Conservation (phyloP, 1,284 basidiomycete genomes). For the Marasmius sp. region DNA sequence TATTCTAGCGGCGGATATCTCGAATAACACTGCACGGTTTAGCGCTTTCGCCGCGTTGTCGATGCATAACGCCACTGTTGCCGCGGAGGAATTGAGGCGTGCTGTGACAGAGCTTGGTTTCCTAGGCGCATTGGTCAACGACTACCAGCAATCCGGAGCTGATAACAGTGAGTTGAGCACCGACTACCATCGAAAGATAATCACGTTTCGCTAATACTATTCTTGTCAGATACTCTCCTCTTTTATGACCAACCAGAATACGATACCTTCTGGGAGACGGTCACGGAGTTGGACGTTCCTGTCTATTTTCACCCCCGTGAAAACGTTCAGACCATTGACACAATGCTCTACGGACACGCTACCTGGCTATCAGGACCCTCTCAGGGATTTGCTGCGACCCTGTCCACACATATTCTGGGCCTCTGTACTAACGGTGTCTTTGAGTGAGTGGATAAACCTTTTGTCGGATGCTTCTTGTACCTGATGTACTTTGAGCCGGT, state of each 20-base stretch:
- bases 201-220: not conserved
- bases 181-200: not conserved
- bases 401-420: slow-evolving; percentile 41
- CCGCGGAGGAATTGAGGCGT: slow-evolving; percentile 12
- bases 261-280: slow-evolving; percentile 13
- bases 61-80: slow-evolving; percentile 15
- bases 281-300: slow-evolving; percentile 15
- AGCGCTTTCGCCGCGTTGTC: slow-evolving; percentile 20
- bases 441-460: slow-evolving; percentile 23
- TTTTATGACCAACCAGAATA: slow-evolving; percentile 13
- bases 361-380: slow-evolving; percentile 32
- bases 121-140: slow-evolving; percentile 15
- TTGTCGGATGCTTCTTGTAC: not conserved
- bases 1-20: slow-evolving; percentile 33
- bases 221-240: slow-evolving; percentile 32
- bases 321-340: slow-evolving; percentile 29
- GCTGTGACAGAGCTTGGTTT: slow-evolving; percentile 15
- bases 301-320: slow-evolving; percentile 22
- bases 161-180: slow-evolving; percentile 6
- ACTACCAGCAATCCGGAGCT: slow-evolving; percentile 11
- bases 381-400: slow-evolving; percentile 38
- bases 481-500: slow-evolving; percentile 29
- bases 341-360: slow-evolving; percentile 30
- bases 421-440: slow-evolving; percentile 40
- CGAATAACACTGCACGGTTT: slow-evolving; percentile 40